phyloP scores from a whole-genome alignment of 2,329 filamentous ascomycete species.

The Trichoderma endophyticum region DNA sequence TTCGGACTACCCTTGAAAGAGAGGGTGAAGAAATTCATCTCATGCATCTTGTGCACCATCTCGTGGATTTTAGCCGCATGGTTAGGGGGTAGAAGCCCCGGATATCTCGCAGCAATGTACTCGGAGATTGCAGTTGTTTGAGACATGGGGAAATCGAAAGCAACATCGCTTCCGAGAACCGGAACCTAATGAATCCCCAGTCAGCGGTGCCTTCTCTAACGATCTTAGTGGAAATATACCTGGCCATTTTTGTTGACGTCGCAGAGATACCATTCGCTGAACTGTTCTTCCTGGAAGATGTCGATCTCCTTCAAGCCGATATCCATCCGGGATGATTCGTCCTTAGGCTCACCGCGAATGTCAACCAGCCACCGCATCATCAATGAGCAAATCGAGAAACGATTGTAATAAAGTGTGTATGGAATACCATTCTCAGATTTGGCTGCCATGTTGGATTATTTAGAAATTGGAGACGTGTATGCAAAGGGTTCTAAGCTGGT shows the following conservation, averaged over 20 bases:
- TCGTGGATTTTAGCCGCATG: background rate
- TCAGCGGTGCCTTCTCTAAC: background rate
- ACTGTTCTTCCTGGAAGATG: background rate
- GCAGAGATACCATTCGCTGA: background rate
- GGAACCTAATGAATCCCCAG: background rate
- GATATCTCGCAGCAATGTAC: background rate
- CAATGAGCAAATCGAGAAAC: background rate
- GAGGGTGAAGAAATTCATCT: too few species aligned
- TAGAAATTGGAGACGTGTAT: too few species aligned
- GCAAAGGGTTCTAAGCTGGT: too few species aligned
- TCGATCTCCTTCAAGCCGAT: background rate
- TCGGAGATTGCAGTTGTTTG: background rate
- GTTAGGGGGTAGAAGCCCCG: background rate
- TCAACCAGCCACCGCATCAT: background rate
- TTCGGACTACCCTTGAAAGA: too few species aligned
- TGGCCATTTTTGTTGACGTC: background rate
- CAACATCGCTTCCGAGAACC: background rate
- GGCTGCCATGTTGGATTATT: too few species aligned
- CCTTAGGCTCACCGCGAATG: background rate
- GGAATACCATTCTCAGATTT: conserved; percentile 6
- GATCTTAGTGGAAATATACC: background rate
- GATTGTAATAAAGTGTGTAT: background rate
- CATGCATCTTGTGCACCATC: too few species aligned
- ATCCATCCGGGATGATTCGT: background rate
- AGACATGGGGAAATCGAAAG: background rate